These are phyloP conservation scores for Corynespora cassiicola DNA, from an alignment of 2,329 filamentous ascomycete genomes.

Conservation along the genomic window DNA sequence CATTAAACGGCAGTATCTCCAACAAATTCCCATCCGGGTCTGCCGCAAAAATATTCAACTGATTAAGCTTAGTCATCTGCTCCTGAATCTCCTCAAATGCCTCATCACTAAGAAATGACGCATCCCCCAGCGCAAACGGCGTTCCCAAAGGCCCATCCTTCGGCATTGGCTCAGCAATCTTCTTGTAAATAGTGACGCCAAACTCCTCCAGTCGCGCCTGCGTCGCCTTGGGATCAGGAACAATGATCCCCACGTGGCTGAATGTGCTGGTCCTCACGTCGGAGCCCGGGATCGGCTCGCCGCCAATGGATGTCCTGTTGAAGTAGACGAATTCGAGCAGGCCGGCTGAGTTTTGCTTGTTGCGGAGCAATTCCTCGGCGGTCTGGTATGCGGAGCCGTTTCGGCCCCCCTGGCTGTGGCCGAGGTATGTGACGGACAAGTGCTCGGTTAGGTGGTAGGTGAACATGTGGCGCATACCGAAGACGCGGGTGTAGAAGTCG, in stretches of 20 bases:
- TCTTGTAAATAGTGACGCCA: slow-evolving; percentile 2
- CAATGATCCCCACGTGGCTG: slow-evolving; percentile 2
- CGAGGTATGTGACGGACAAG: slow-evolving; percentile 8
- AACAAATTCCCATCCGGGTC: slow-evolving; percentile 7
- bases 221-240: slow-evolving; percentile 1
- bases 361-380: slow-evolving; percentile 2
- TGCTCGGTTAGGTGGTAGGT: slow-evolving; percentile 4
- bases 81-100: slow-evolving; percentile 1
- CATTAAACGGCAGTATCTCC: too few species aligned
- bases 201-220: neutral
- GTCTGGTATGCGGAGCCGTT: slow-evolving; percentile 8
- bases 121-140: slow-evolving; percentile 1
- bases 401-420: slow-evolving; percentile 4
- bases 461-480: slow-evolving; percentile 9
- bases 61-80: neutral
- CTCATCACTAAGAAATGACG: neutral
- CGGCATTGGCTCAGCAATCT: slow-evolving; percentile 1
- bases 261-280: neutral
- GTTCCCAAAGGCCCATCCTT: neutral
- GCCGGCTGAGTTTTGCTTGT: slow-evolving; percentile 1
- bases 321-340: slow-evolving; percentile 3
- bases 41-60: slow-evolving; percentile 1
- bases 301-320: too few species aligned
- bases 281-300: neutral
- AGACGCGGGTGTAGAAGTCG: slow-evolving; percentile 9